These are phyloP conservation scores for Chaetomidium leptoderma DNA, from an alignment of 495 filamentous ascomycete genomes.

Conservation along the genomic window DNA sequence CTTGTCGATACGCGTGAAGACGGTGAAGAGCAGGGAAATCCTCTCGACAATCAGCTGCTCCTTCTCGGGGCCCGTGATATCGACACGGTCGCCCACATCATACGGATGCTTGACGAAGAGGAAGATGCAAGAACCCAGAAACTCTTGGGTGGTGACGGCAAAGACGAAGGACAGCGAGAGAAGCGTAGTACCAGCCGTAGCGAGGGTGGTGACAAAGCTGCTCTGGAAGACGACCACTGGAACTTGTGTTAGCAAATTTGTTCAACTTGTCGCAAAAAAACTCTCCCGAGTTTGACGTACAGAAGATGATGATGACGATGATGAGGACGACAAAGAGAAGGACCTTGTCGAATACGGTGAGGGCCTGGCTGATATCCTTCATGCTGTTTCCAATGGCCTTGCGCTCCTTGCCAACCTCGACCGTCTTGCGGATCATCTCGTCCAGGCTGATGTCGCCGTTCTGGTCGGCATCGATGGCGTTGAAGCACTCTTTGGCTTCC, in stretches of 20 bases:
- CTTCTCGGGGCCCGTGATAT: slow-evolving; percentile 59
- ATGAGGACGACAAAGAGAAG: slow-evolving; percentile 73
- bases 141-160: slow-evolving; percentile 82
- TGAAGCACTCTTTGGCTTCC: slow-evolving; percentile 81
- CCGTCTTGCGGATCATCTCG: slow-evolving; percentile 87
- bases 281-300: slow-evolving; percentile 50
- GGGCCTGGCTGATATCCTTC: slow-evolving; percentile 95
- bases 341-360: slow-evolving; percentile 82
- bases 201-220: slow-evolving; percentile 78
- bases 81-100: slow-evolving; percentile 91
- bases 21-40: slow-evolving; percentile 90
- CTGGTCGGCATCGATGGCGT: slow-evolving; percentile 71
- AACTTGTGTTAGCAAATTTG: slow-evolving; percentile 13
- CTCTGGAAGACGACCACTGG: slow-evolving; percentile 77
- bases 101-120: slow-evolving; percentile 92
- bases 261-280: too few species aligned
- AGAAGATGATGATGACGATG: slow-evolving; percentile 78
- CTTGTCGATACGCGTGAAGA: slow-evolving; percentile 78
- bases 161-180: slow-evolving; percentile 95
- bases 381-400: slow-evolving; percentile 85
- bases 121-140: slow-evolving; percentile 95
- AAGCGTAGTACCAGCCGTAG: slow-evolving; percentile 91
- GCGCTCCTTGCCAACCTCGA: slow-evolving; percentile 74
- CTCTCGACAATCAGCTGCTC: slow-evolving; percentile 81
- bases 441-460: slow-evolving; percentile 94